Evolutionary conservation across 148 eudicot genomes (phyloP), one percentile per base, ranked within the genome.

Genomic region (Camellia japonica): DNA sequence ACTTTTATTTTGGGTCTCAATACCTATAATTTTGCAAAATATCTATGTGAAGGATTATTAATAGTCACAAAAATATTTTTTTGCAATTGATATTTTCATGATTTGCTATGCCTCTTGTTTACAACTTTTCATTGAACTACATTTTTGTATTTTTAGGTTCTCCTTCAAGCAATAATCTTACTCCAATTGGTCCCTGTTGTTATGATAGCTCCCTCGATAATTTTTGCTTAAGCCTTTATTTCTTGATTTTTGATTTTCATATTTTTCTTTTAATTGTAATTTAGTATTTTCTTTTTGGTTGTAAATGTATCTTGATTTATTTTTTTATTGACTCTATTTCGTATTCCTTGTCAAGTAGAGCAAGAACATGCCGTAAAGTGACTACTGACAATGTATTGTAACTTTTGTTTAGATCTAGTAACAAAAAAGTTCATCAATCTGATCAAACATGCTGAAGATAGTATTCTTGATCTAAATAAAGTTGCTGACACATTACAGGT

Each of bases 141-240:
- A 47, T 61, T 67, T 77, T 52, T 85, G n/a, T 64, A n/a, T 77
- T 75, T 92, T 87, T 93, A 96, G 99, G 93, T 82, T 96, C 98
- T 72, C 97, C 99, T 30, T 80, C 84, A 14, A 93, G 90, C 85
- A 90, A 90, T 76, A 90, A 81, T 83, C 91, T 92, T 65, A 91
- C 98, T 79, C 95, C 93, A 20, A 81, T 82, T 78, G 98, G 99
- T 77, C 83, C 98, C 66, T 92, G 97, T 81, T 97, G 99, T 76
- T 93, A 96, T 83, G 99, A 96, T 87, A 96, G 93, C 87, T 96
- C 99, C 75, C 88, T 96, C 61, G 97, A 98, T 96, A 89, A 87
- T 63, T 67, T 43, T 71, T 56, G 62, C 63, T 64, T 71, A 23
- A 23, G 30, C 30, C 13, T 76, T 42, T 15, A 19, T 49, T 75